These are phyloP conservation scores for Boletus huronensis DNA, from an alignment of 768 basidiomycete species.

Conservation along the genomic window DNA sequence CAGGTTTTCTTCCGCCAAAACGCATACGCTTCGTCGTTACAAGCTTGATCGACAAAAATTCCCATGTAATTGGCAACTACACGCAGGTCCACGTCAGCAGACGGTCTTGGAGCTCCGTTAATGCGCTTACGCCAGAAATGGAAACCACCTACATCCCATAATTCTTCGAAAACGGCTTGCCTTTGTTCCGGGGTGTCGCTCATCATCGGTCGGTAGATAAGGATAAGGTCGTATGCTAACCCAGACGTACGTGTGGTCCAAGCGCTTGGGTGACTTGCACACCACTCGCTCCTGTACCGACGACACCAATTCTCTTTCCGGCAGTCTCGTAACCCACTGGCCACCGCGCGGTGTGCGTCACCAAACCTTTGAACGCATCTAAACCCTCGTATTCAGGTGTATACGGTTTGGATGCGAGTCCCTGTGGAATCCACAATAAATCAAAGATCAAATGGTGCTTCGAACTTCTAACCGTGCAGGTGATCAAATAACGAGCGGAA, in stretches of 20 bases:
- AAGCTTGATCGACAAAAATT: background rate
- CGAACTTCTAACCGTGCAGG: slow-evolving; percentile 1
- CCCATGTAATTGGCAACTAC: slow-evolving; percentile 6
- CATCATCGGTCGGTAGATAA: slow-evolving; percentile 11
- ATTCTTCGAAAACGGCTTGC: slow-evolving; percentile 2
- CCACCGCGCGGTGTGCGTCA: slow-evolving; percentile 3
- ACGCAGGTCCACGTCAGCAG: background rate
- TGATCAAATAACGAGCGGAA: slow-evolving; percentile 2
- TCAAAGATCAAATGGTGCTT: background rate
- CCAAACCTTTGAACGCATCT: slow-evolving; percentile 4
- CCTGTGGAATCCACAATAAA: background rate
- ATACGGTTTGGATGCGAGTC: slow-evolving; percentile 7
- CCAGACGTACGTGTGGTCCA: slow-evolving; percentile 7
- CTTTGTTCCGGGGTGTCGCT: slow-evolving; percentile 3
- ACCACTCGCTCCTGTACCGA: slow-evolving; percentile 9
- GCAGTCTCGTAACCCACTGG: slow-evolving; percentile 2
- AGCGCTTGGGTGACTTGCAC: slow-evolving; percentile 5
- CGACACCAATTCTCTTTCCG: slow-evolving; percentile 10
- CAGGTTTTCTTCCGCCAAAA: slow-evolving; percentile 11
- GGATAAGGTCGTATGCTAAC: background rate
- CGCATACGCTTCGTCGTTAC: slow-evolving; percentile 6
- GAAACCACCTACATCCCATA: slow-evolving; percentile 3
- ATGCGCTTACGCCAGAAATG: slow-evolving; percentile 5
- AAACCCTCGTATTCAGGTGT: slow-evolving; percentile 1
- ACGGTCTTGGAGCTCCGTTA: too few relatives aligned